These are phyloP conservation scores for Epithemia pelagica DNA, from an alignment of 108 stramenopile species.

Conservation along the genomic window DNA sequence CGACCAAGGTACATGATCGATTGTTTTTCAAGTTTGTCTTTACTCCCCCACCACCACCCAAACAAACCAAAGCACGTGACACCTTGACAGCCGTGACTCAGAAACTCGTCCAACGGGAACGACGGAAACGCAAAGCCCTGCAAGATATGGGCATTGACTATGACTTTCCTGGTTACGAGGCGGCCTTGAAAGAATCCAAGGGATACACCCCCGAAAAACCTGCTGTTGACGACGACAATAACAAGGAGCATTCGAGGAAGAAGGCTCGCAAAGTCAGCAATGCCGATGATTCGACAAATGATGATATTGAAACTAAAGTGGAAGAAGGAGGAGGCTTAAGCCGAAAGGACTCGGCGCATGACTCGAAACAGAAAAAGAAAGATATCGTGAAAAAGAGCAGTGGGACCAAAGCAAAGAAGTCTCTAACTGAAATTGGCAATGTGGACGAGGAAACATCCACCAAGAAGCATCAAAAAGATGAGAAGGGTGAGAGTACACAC, in stretches of 20 bases:
- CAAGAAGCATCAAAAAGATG: conserved; percentile 13
- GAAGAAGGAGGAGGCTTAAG: conserved; percentile 12
- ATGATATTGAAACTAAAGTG: not conserved
- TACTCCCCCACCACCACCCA: conserved; percentile 22
- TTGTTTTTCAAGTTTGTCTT: conserved; percentile 21
- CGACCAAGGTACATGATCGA: conserved; percentile 37
- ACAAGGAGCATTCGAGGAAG: conserved; percentile 1
- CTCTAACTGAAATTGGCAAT: conserved; percentile 5
- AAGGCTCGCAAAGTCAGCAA: conserved; percentile 7
- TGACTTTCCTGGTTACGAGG: conserved; percentile 82
- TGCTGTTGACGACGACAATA: not conserved
- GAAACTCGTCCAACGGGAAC: conserved; percentile 54
- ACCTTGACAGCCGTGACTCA: conserved; percentile 64
- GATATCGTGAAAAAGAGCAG: conserved; percentile 9
- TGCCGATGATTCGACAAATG: not conserved
- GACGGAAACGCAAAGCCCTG: conserved; percentile 60
- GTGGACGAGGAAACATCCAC: conserved; percentile 7
- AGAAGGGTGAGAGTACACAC: conserved; percentile 16
- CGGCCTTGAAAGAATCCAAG: conserved; percentile 10
- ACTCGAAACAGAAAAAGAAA: conserved; percentile 20
- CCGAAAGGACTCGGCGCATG: not conserved
- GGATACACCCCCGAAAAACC: not conserved
- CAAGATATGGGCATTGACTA: conserved; percentile 77
- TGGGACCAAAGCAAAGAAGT: conserved; percentile 18
- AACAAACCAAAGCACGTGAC: conserved; percentile 32